A percentile compares a stretch with the other conserved stretches of the same genome.
Evolutionary conservation across 768 basidiomycete species (phyloP).

Genomic region (Suillus plorans): DNA sequence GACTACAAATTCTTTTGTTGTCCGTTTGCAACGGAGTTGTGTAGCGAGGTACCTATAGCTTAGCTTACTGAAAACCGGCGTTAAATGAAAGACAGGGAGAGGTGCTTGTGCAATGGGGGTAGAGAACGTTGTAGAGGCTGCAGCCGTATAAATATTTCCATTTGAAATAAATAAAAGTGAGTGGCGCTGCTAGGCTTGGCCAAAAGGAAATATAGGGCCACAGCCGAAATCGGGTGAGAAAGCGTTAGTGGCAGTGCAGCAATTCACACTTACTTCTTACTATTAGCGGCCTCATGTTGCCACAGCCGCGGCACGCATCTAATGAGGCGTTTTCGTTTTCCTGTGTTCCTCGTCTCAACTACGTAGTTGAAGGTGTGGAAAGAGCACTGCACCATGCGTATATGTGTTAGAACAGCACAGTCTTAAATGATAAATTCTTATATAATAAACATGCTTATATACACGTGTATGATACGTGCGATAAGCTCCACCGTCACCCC

Average conservation of each 20-base stretch:
- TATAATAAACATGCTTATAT: background rate
- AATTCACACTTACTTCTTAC: background rate
- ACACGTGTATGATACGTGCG: too few relatives aligned
- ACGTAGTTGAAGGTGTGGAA: background rate
- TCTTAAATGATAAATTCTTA: background rate
- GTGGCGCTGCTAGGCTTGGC: background rate
- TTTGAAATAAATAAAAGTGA: background rate
- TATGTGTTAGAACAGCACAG: background rate
- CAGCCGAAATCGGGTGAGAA: background rate
- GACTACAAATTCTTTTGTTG: conserved; percentile 21
- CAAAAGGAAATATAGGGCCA: background rate
- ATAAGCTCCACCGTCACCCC: background rate
- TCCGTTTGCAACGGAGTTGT: background rate
- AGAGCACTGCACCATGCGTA: background rate
- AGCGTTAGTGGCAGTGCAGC: background rate
- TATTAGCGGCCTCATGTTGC: conserved; percentile 4
- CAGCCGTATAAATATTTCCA: background rate
- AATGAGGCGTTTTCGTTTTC: background rate
- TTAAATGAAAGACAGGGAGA: background rate
- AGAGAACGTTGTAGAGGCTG: background rate
- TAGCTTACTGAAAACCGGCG: background rate
- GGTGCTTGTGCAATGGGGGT: background rate
- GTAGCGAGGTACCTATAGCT: background rate
- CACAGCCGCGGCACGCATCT: background rate
- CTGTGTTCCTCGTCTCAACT: background rate